Evolutionary conservation across 805 yeast genomes (phyloP).

Genomic region (Pichia paraexigua): DNA sequence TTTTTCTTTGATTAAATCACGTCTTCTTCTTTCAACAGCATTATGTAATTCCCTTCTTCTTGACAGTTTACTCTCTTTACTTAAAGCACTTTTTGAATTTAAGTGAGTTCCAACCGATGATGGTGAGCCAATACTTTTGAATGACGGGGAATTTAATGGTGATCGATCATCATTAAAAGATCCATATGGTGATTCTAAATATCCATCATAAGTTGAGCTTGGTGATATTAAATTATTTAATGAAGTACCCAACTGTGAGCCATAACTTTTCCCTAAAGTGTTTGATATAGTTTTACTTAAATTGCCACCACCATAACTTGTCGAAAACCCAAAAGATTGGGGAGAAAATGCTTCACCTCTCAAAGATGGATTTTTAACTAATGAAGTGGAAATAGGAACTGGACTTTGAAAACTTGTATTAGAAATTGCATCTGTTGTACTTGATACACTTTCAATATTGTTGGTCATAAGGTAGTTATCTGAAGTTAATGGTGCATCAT

Average conservation of each 20-base stretch:
- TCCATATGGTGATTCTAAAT: slow-evolving; percentile 30
- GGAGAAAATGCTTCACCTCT: slow-evolving; percentile 23
- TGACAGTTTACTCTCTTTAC: slow-evolving; percentile 63
- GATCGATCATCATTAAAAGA: slow-evolving; percentile 28
- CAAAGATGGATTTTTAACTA: background rate
- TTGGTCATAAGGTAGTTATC: background rate
- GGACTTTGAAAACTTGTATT: slow-evolving; percentile 2
- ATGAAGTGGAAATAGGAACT: background rate
- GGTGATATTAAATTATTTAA: slow-evolving; percentile 29
- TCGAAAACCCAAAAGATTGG: slow-evolving; percentile 16
- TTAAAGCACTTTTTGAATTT: slow-evolving; percentile 29
- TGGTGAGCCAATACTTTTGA: slow-evolving; percentile 28
- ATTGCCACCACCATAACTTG: slow-evolving; percentile 6
- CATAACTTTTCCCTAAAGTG: slow-evolving; percentile 19
- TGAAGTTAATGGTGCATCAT: background rate
- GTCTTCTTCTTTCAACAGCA: slow-evolving; percentile 86
- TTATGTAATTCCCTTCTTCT: slow-evolving; percentile 86
- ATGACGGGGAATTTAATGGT: slow-evolving; percentile 29
- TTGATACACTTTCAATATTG: background rate
- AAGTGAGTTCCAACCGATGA: slow-evolving; percentile 27
- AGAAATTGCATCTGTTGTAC: background rate
- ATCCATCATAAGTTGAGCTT: slow-evolving; percentile 27
- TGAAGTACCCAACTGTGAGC: slow-evolving; percentile 26
- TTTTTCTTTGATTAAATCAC: slow-evolving; percentile 84
- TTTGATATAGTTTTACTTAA: slow-evolving; percentile 5